Evolutionary conservation across 2,329 filamentous ascomycete species (phyloP).

Genomic region (Exophiala aquamarina): DNA sequence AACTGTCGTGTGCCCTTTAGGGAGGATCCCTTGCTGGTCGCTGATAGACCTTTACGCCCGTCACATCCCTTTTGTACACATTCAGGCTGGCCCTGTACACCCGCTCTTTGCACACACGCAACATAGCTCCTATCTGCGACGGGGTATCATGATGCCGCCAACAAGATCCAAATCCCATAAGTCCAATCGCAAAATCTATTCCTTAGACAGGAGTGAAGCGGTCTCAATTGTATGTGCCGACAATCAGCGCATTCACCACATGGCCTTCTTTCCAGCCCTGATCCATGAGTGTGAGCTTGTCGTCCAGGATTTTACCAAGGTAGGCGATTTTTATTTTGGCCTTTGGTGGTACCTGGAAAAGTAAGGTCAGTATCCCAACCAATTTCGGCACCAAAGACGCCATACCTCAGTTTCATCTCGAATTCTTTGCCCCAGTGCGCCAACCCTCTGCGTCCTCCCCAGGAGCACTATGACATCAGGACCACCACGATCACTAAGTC

Average conservation of each 20-base stretch:
- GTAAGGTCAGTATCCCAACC: constrained; percentile 3
- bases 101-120: no score
- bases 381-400: constrained; percentile 10
- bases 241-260: constrained; percentile 73
- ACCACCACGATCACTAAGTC: constrained; percentile 64
- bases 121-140: no score
- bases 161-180: no score
- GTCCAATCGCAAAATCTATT: no score
- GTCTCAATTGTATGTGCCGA: constrained; percentile 16
- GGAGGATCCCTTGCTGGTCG: no score
- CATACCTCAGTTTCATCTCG: constrained; percentile 49
- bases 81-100: no score
- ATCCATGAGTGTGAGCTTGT: constrained; percentile 61
- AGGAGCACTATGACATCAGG: constrained; percentile 63
- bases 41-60: no score
- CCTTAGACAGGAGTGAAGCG: no score
- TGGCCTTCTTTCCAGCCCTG: constrained; percentile 77
- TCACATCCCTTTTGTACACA: no score
- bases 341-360: constrained; percentile 54
- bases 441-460: constrained; percentile 63
- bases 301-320: constrained; percentile 75
- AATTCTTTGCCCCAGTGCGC: constrained; percentile 62
- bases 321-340: constrained; percentile 72
- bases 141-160: no score
- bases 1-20: no score